phyloP scores from a whole-genome alignment of 306 rosid species.

The Quercus wislizeni region DNA sequence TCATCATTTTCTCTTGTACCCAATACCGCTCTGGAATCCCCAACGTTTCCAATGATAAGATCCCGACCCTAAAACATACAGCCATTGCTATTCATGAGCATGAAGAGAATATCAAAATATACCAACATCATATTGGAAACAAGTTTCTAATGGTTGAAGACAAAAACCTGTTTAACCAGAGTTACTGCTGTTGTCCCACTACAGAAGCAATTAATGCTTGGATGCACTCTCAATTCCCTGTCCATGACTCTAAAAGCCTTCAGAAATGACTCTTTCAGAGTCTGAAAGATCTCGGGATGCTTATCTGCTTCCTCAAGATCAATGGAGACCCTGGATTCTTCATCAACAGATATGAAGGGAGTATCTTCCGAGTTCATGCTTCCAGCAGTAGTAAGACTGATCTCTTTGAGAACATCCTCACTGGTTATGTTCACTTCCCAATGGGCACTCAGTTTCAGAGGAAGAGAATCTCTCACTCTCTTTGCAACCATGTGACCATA shows the following conservation, averaged over 20 bases:
- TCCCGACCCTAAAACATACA: slow-evolving; percentile 64
- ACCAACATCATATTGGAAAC: background rate
- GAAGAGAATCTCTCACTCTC: slow-evolving; percentile 97
- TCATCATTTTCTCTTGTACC: slow-evolving; percentile 72
- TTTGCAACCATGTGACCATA: slow-evolving; percentile 98
- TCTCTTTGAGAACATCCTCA: slow-evolving; percentile 71
- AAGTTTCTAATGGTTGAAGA: slow-evolving; percentile 6
- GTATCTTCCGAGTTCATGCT: slow-evolving; percentile 69
- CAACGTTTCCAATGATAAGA: slow-evolving; percentile 83
- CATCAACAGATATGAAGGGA: slow-evolving; percentile 60
- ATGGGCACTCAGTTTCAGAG: slow-evolving; percentile 78
- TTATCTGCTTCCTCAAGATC: slow-evolving; percentile 68
- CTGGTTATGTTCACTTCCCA: slow-evolving; percentile 67
- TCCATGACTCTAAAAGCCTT: slow-evolving; percentile 91
- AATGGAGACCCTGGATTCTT: slow-evolving; percentile 52
- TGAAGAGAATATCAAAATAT: slow-evolving; percentile 23
- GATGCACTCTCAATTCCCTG: slow-evolving; percentile 75
- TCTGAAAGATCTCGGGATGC: slow-evolving; percentile 67
- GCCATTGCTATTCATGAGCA: slow-evolving; percentile 19
- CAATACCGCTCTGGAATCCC: slow-evolving; percentile 95
- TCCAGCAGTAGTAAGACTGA: slow-evolving; percentile 54
- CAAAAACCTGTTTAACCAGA: slow-evolving; percentile 81
- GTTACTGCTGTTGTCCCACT: slow-evolving; percentile 99
- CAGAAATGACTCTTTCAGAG: slow-evolving; percentile 73
- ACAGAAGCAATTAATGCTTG: slow-evolving; percentile 78